phyloP scores from a whole-genome alignment of 2,329 filamentous ascomycete species.

The Dactylellina haptotyla region DNA sequence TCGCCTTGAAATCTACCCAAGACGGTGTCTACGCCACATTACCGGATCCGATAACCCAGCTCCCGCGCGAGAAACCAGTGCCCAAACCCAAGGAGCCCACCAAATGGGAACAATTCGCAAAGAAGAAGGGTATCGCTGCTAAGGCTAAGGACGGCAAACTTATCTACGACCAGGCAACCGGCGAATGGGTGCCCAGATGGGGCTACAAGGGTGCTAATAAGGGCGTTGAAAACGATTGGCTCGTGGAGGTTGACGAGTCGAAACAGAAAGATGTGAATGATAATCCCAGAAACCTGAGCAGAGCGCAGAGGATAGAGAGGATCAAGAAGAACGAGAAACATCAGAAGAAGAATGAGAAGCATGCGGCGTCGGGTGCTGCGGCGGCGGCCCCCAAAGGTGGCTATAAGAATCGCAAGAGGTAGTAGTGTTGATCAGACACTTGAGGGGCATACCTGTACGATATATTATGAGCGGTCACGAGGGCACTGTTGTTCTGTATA shows the following conservation, averaged over 20 bases:
- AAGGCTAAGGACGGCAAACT: constrained; percentile 85
- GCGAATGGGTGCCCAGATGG: constrained; percentile 94
- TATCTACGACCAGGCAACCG: constrained; percentile 82
- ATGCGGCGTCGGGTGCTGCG: constrained; percentile 59
- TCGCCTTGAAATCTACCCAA: constrained; percentile 76
- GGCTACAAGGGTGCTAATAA: constrained; percentile 93
- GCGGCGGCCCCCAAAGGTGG: constrained; percentile 3
- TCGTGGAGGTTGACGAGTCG: constrained; percentile 89
- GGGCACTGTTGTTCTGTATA: neutral
- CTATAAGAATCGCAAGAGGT: constrained; percentile 52
- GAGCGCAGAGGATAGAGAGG: constrained; percentile 72
- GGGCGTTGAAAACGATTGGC: constrained; percentile 82
- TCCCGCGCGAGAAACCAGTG: constrained; percentile 92
- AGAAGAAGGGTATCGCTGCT: constrained; percentile 94
- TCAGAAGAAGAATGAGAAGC: constrained; percentile 72
- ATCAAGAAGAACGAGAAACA: constrained; percentile 76
- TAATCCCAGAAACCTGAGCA: constrained; percentile 67
- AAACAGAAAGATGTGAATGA: constrained; percentile 71
- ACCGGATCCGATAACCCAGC: constrained; percentile 73
- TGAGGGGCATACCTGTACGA: constrained; percentile 39
- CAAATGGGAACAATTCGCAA: constrained; percentile 95
- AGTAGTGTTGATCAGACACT: neutral
- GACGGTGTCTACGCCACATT: constrained; percentile 81
- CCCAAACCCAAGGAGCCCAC: constrained; percentile 83
- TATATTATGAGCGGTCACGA: constrained; percentile 24